Evolutionary conservation across 2,329 filamentous ascomycete species (phyloP), one percentile per base, ranked within the genome.

Genomic region (Didymella sp.): DNA sequence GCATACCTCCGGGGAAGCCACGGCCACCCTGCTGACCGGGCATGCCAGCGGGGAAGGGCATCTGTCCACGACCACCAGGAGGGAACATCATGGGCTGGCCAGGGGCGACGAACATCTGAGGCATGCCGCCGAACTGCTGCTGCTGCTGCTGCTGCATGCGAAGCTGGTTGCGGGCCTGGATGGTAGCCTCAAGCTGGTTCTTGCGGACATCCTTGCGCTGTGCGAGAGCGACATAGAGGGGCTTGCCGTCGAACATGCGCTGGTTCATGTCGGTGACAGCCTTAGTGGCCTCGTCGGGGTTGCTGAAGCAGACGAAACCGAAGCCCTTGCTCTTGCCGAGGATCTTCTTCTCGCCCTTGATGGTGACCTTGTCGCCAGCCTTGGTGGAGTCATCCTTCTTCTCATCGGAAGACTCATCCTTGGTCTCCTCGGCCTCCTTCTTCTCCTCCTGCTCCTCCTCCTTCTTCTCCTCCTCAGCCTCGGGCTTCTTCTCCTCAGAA

Each of bases 151-250:
- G 95, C 84, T 98, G 95, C 88, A 98, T 95, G 75, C 95, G 90
- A 76, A 97, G 88, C 80, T 96, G 94, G 85, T 98, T 98, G 80
- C 95, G 92, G 79, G 95, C 94, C 83, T 98, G 95, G 79, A 99
- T 99, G 81, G 92, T 97, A 73, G 94, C 94, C 85, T 99, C 95
- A 70, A 99, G 91, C 64, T 98, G 95, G 83, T 88, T 96, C 87
- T 97, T 96, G 81, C 95, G 93, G 73, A 99, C 94, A 81, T 99
- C 95, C 88, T 99, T 99, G 82, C 95, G 94, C 85, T 99, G 95
- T 64, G 95, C 95, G 66, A 99, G 87, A 71, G 95, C 95, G 73
- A 99, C 95, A 76, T 99, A 99, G 60, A 99, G 85, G 56, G 95
- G 95, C 88, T 99, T 99, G 82, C 86, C 87, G 78, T 93, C 90